Evolutionary conservation across 2,329 filamentous ascomycete species (phyloP).

Genomic region (Magnaporthiopsis rhizophila): DNA sequence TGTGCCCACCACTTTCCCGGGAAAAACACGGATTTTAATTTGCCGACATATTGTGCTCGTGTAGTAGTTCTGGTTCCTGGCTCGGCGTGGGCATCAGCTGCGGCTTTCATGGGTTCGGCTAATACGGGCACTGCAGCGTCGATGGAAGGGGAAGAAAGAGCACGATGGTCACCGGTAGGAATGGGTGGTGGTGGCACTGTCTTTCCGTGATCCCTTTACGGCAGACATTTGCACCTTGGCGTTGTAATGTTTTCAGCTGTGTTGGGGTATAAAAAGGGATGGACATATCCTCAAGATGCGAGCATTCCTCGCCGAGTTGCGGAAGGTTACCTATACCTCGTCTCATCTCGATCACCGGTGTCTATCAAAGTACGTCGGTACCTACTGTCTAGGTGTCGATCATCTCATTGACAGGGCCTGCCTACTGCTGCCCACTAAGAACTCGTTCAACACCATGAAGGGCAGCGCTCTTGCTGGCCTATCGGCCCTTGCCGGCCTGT

Average conservation of each 20-base stretch:
- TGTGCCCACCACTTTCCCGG: not conserved
- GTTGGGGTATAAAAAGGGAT: not conserved
- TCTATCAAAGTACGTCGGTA: too few relatives aligned
- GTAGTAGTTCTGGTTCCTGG: not conserved
- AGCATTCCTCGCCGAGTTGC: too few relatives aligned
- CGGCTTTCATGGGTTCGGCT: not conserved
- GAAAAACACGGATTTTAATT: not conserved
- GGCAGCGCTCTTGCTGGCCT: not conserved
- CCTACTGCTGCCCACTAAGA: too few relatives aligned
- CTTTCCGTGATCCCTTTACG: not conserved
- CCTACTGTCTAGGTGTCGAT: too few relatives aligned
- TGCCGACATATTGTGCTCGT: not conserved
- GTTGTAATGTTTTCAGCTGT: not conserved
- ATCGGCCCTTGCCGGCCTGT: not conserved
- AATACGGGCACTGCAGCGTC: not conserved
- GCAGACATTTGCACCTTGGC: not conserved
- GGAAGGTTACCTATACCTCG: too few relatives aligned
- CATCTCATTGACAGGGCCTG: too few relatives aligned
- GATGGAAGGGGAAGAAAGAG: not conserved
- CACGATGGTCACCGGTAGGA: not conserved
- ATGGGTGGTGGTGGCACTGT: not conserved
- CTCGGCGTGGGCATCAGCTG: not conserved
- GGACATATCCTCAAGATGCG: too few relatives aligned
- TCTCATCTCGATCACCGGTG: too few relatives aligned
- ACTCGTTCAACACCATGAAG: too few relatives aligned